Percentiles rank a stretch among this genome's conserved stretches.
Conservation (phyloP, 768 basidiomycete genomes). For the Hygrocybe punicea region DNA sequence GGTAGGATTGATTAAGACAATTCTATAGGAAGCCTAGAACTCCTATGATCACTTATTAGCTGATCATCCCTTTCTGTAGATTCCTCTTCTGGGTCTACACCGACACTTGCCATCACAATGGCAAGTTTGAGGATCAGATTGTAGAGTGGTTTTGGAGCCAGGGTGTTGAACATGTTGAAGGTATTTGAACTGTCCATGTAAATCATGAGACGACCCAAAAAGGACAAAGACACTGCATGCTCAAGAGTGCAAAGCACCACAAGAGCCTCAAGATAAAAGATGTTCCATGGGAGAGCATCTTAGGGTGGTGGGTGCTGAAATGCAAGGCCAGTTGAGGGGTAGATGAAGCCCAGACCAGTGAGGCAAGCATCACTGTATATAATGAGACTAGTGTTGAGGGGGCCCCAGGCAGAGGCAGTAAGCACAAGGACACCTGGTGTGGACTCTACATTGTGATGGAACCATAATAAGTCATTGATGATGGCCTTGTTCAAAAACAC, state of each 20-base stretch:
- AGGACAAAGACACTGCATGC: neutral
- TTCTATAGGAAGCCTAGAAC: no score
- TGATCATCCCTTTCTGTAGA: no score
- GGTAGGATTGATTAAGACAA: no score
- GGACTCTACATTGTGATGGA: slow-evolving; percentile 18
- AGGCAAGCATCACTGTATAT: slow-evolving; percentile 25
- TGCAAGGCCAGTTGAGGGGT: neutral
- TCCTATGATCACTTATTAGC: no score
- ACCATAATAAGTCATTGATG: slow-evolving; percentile 29
- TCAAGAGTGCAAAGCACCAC: slow-evolving; percentile 15
- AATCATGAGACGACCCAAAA: slow-evolving; percentile 12
- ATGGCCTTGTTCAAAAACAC: slow-evolving; percentile 27
- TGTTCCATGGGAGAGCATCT: neutral
- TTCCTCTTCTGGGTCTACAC: no score
- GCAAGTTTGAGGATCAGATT: slow-evolving; percentile 18
- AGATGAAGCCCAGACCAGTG: slow-evolving; percentile 19
- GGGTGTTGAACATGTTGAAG: slow-evolving; percentile 18
- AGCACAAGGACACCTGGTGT: slow-evolving; percentile 23
- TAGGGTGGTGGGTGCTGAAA: slow-evolving; percentile 11
- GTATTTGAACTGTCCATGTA: slow-evolving; percentile 26
- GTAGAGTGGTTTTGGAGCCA: slow-evolving; percentile 7
- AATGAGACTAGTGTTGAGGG: slow-evolving; percentile 5
- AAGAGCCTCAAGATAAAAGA: slow-evolving; percentile 28
- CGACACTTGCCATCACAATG: no score
- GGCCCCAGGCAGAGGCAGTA: slow-evolving; percentile 15